A percentile compares a stretch with the other conserved stretches of the same genome.
phyloP scores from a whole-genome alignment of 2,329 filamentous ascomycete genomes.

The Ophiocordyceps camponoti-saundersi region DNA sequence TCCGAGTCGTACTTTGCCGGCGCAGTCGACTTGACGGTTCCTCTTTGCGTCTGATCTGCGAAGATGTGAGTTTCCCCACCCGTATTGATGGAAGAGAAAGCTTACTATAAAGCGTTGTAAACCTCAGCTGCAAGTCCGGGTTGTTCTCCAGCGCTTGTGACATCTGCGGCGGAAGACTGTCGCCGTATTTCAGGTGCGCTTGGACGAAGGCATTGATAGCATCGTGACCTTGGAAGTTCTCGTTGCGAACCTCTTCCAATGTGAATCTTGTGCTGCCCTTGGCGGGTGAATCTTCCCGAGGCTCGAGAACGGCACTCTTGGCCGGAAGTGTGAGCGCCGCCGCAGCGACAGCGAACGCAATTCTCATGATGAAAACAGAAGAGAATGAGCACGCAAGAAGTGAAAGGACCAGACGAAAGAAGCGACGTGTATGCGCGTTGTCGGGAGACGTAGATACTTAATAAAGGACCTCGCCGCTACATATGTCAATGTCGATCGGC shows the following conservation, averaged over 20 bases:
- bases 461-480: not conserved
- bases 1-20: constrained; percentile 29
- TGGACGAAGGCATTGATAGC: constrained; percentile 12
- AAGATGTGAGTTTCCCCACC: not conserved
- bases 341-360: constrained; percentile 1
- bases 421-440: not conserved
- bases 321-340: constrained; percentile 2
- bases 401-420: not conserved
- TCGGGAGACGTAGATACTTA: not conserved
- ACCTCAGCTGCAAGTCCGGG: constrained; percentile 9
- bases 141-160: constrained; percentile 8
- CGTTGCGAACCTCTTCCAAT: constrained; percentile 17
- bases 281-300: not conserved
- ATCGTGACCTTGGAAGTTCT: constrained; percentile 14
- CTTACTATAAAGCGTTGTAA: constrained; percentile 3
- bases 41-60: constrained; percentile 5
- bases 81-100: not conserved
- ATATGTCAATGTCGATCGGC: not conserved
- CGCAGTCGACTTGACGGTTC: constrained; percentile 9
- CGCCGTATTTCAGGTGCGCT: constrained; percentile 20
- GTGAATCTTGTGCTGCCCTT: constrained; percentile 7
- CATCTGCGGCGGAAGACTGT: constrained; percentile 11
- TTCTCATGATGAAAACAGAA: constrained; percentile 1
- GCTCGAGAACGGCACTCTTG: constrained; percentile 1
- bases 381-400: not conserved